A percentile compares a stretch with the other conserved stretches of the same genome.
Evolutionary conservation across 164 flowering plant species (phyloP).

Genomic region (Liriodendron chinense): DNA sequence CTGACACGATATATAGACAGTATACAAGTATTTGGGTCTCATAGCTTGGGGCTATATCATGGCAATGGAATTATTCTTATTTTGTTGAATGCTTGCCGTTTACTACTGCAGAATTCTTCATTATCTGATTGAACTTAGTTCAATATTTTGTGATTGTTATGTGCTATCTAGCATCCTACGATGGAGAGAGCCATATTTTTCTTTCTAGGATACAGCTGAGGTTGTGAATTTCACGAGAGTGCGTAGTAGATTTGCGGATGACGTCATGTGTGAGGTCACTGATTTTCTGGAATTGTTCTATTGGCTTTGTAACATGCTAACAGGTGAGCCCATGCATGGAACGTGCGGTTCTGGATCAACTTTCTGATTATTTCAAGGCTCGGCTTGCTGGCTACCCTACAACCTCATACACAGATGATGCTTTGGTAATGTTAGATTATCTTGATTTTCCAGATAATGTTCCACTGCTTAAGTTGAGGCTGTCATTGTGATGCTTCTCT

Average conservation of each 20-base stretch:
- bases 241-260: background rate
- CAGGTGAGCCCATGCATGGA: conserved; percentile 97
- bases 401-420: conserved; percentile 66
- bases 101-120: too few species aligned
- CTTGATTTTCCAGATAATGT: background rate
- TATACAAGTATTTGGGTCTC: too few species aligned
- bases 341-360: conserved; percentile 88
- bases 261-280: background rate
- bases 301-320: background rate
- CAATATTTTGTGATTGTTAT: too few species aligned
- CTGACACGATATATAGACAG: too few species aligned
- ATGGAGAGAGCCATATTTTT: background rate
- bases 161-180: too few species aligned
- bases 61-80: too few species aligned
- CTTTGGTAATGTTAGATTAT: conserved; percentile 44
- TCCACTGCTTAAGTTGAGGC: conserved; percentile 3
- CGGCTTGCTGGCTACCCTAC: conserved; percentile 87
- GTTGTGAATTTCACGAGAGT: background rate
- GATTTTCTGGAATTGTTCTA: background rate
- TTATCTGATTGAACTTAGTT: too few species aligned
- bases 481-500: background rate
- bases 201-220: background rate
- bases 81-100: too few species aligned
- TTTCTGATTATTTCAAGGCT: conserved; percentile 59
- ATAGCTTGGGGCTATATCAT: too few species aligned